Percentiles rank a stretch among this genome's conserved stretches.
Conservation (phyloP, 2,329 filamentous ascomycete species). For the Arthrocladium fulminans region DNA sequence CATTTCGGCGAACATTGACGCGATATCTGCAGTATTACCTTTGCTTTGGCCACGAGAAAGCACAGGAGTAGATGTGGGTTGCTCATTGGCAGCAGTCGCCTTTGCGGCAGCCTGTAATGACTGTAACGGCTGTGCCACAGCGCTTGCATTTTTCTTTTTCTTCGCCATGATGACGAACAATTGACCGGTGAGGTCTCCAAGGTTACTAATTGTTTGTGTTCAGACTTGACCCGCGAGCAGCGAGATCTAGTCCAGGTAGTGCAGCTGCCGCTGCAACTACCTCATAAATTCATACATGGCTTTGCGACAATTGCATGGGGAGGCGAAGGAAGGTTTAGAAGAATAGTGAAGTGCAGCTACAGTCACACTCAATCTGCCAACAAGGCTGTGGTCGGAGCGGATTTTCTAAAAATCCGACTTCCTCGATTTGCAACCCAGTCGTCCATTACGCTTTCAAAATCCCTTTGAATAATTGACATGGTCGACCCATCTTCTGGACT, state of each 20-base stretch:
- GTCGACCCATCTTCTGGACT: too few species aligned
- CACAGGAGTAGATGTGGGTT: background rate
- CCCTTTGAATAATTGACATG: too few species aligned
- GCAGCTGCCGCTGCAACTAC: constrained; percentile 6
- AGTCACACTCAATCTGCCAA: too few species aligned
- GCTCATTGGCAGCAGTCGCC: background rate
- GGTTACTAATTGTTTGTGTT: background rate
- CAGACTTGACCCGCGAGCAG: background rate
- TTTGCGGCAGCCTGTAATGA: background rate
- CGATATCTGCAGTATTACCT: constrained; percentile 6
- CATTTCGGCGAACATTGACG: constrained; percentile 2
- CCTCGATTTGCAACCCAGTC: too few species aligned
- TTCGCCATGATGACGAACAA: constrained; percentile 1
- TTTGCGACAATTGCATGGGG: too few species aligned
- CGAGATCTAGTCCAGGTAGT: constrained; percentile 3
- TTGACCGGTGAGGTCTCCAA: background rate
- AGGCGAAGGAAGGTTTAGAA: too few species aligned
- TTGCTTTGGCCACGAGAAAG: background rate
- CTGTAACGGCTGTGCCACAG: background rate
- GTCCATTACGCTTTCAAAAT: too few species aligned
- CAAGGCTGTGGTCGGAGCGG: too few species aligned
- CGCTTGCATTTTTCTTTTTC: constrained; percentile 3
- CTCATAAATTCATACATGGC: background rate
- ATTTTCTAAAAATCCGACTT: too few species aligned
- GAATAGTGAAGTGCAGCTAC: too few species aligned